phyloP scores from a whole-genome alignment of 345 rosid species.

The Barbarea vulgaris region DNA sequence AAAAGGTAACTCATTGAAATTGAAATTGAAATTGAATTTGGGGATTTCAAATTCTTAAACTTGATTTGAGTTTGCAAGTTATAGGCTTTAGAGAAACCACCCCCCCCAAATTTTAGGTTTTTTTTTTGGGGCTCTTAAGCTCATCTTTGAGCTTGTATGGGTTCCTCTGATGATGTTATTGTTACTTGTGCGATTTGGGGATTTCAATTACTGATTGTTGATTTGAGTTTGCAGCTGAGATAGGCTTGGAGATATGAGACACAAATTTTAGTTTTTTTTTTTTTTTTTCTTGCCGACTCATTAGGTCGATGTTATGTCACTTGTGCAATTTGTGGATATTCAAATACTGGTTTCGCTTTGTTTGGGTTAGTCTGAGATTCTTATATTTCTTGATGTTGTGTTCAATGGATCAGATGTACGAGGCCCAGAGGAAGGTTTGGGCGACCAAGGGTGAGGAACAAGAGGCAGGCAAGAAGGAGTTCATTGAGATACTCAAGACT shows the following conservation, averaged over 20 bases:
- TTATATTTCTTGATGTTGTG: not conserved
- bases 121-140: not conserved
- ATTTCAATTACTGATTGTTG: not conserved
- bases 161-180: not conserved
- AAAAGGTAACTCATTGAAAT: not conserved
- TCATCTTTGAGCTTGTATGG: not conserved
- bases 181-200: not conserved
- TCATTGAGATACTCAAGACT: conserved; percentile 31
- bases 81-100: not conserved
- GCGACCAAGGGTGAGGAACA: conserved; percentile 33
- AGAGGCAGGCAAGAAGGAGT: conserved; percentile 31
- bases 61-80: not conserved
- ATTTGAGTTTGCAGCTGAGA: not conserved
- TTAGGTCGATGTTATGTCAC: not conserved
- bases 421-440: conserved; percentile 26
- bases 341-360: not conserved
- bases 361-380: not conserved
- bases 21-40: not conserved
- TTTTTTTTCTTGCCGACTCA: not conserved
- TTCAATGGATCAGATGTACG: conserved; percentile 27
- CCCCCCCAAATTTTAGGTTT: not conserved
- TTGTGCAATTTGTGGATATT: not conserved
- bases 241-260: not conserved
- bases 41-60: not conserved
- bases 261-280: not conserved